Evolutionary conservation across 345 rosid species (phyloP).

Genomic region (Linum lewisii): DNA sequence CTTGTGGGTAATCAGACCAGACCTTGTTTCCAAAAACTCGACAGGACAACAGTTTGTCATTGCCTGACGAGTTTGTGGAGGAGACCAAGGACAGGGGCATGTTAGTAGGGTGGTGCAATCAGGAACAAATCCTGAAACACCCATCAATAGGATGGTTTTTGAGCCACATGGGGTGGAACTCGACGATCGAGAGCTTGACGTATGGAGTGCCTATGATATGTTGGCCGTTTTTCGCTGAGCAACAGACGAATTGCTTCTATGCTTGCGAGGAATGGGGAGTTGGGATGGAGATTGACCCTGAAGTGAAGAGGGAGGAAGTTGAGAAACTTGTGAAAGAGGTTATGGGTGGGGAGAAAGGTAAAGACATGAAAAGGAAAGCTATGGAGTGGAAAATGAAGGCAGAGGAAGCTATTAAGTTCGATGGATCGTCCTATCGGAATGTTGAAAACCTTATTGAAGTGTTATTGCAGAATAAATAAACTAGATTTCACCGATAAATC

Average conservation of each 20-base stretch:
- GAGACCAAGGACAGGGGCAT: neutral
- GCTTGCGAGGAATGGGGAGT: neutral
- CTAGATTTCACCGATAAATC: too few relatives aligned
- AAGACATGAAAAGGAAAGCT: neutral
- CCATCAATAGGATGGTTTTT: conserved; percentile 3
- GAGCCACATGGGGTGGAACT: conserved; percentile 5
- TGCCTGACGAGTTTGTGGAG: neutral
- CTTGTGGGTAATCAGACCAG: conserved; percentile 1
- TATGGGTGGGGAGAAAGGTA: neutral
- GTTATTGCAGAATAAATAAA: too few relatives aligned
- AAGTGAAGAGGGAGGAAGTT: neutral
- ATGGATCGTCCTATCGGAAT: neutral
- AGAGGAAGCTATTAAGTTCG: neutral
- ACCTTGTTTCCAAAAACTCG: neutral
- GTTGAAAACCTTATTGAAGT: neutral
- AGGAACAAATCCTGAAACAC: conserved; percentile 10
- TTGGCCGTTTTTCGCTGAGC: neutral
- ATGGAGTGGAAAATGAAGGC: neutral
- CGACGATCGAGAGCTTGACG: conserved; percentile 7
- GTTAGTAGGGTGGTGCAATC: conserved; percentile 5
- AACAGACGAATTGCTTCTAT: neutral
- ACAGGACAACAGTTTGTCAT: neutral
- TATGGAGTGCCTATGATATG: neutral
- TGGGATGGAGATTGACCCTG: neutral
- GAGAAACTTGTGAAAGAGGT: neutral